These are phyloP conservation scores for Beta corolliflora DNA, from an alignment of 179 eudicot species.

Conservation along the genomic window DNA sequence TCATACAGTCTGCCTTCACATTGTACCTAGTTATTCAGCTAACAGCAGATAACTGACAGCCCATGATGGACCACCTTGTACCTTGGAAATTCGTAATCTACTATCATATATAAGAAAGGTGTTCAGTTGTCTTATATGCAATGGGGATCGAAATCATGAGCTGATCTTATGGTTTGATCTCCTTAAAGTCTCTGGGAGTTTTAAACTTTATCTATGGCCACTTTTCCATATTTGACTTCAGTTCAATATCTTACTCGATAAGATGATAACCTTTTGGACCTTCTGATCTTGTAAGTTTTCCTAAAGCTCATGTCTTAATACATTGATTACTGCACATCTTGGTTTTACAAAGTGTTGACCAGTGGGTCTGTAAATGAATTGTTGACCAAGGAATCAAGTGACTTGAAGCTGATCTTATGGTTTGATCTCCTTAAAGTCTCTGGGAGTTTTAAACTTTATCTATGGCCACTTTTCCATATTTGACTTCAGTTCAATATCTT, in stretches of 20 bases:
- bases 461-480: neutral
- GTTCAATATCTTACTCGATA: neutral
- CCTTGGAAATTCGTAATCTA: neutral
- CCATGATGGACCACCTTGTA: neutral
- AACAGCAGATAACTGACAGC: neutral
- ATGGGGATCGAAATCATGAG: neutral
- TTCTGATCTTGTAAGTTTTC: neutral
- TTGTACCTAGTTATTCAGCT: neutral
- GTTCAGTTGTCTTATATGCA: neutral
- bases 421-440: neutral
- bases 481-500: neutral
- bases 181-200: neutral
- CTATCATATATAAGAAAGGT: neutral
- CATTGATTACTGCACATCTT: neutral
- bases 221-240: neutral
- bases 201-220: neutral
- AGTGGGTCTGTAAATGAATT: neutral
- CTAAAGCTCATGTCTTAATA: neutral
- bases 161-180: neutral
- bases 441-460: neutral
- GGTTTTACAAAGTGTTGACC: neutral
- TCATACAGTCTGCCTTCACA: neutral
- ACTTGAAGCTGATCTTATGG: neutral
- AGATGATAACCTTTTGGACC: neutral
- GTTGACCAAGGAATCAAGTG: neutral